phyloP scores from a whole-genome alignment of 257 asterid genomes.

The Gentiana macrophylla region DNA sequence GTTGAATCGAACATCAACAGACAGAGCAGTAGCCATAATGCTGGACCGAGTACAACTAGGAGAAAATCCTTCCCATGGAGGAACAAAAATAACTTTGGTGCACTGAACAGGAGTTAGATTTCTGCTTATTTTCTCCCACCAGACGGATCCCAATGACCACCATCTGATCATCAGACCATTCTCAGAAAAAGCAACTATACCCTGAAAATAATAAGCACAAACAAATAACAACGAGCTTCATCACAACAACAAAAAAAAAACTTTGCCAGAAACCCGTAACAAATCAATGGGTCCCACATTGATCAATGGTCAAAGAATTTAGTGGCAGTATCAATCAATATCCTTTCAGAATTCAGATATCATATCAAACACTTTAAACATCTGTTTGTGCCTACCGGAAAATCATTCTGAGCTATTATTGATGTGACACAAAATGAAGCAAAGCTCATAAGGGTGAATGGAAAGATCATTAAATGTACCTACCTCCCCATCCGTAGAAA shows the following conservation, averaged over 20 bases:
- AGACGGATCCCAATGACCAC: conserved; percentile 93
- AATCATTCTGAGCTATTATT: no score
- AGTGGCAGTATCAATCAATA: no score
- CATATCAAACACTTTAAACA: no score
- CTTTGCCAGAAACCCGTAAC: no score
- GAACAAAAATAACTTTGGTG: conserved; percentile 82
- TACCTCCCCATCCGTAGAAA: conserved; percentile 99
- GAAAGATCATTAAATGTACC: conserved; percentile 4
- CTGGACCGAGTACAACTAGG: conserved; percentile 80
- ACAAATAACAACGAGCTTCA: neutral
- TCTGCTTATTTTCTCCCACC: conserved; percentile 97
- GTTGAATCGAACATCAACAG: conserved; percentile 33
- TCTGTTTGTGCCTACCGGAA: no score
- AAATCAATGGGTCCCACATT: no score
- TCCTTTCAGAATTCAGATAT: no score
- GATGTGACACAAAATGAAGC: neutral
- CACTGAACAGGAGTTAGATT: conserved; percentile 80
- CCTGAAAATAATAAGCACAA: conserved; percentile 33
- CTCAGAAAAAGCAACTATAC: conserved; percentile 90
- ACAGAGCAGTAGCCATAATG: conserved; percentile 51
- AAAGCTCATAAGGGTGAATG: neutral
- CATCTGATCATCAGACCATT: conserved; percentile 84
- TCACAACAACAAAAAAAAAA: no score
- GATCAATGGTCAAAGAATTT: no score
- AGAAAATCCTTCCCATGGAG: conserved; percentile 95